A percentile compares a stretch with the other conserved stretches of the same genome.
phyloP scores from a whole-genome alignment of 2,329 filamentous ascomycete genomes.

The Cordyceps fumosorosea region DNA sequence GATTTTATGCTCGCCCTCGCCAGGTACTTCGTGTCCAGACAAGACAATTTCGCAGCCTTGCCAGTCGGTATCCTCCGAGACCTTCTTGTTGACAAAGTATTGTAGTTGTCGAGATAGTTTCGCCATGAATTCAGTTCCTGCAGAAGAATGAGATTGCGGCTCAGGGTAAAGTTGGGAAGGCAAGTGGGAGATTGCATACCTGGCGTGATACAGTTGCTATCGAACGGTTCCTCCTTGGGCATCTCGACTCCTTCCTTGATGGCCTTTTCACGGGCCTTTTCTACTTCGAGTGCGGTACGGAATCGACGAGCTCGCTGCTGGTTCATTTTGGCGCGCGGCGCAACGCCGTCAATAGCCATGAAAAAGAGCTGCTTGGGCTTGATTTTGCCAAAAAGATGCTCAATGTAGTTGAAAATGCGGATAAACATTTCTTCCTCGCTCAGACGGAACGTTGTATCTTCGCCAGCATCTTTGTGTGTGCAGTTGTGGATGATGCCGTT shows the following conservation, averaged over 20 bases:
- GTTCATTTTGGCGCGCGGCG: constrained; percentile 98
- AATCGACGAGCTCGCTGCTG: constrained; percentile 95
- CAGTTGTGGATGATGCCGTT: constrained; percentile 99
- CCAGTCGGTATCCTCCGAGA: constrained; percentile 95
- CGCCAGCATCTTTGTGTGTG: constrained; percentile 86
- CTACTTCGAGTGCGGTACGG: constrained; percentile 84
- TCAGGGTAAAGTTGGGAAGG: not conserved
- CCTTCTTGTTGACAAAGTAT: constrained; percentile 98
- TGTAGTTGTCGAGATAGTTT: constrained; percentile 89
- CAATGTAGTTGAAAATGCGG: constrained; percentile 99
- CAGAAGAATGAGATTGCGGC: not conserved
- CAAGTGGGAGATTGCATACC: constrained; percentile 36
- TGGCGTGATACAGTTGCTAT: constrained; percentile 98
- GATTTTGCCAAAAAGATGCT: constrained; percentile 97
- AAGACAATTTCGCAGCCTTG: constrained; percentile 93
- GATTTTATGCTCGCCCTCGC: constrained; percentile 98
- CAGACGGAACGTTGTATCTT: constrained; percentile 85
- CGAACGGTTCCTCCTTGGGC: constrained; percentile 91
- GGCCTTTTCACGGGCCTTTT: constrained; percentile 86
- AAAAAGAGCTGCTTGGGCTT: constrained; percentile 98
- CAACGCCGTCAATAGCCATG: constrained; percentile 98
- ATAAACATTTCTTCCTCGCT: constrained; percentile 99
- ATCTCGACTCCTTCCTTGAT: constrained; percentile 83
- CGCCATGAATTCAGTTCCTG: constrained; percentile 89
- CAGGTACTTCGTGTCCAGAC: constrained; percentile 94